Percentiles rank a stretch among this genome's conserved stretches.
These are phyloP conservation scores for Auricularia sp. DNA, from an alignment of 768 basidiomycete genomes.

Conservation along the genomic window DNA sequence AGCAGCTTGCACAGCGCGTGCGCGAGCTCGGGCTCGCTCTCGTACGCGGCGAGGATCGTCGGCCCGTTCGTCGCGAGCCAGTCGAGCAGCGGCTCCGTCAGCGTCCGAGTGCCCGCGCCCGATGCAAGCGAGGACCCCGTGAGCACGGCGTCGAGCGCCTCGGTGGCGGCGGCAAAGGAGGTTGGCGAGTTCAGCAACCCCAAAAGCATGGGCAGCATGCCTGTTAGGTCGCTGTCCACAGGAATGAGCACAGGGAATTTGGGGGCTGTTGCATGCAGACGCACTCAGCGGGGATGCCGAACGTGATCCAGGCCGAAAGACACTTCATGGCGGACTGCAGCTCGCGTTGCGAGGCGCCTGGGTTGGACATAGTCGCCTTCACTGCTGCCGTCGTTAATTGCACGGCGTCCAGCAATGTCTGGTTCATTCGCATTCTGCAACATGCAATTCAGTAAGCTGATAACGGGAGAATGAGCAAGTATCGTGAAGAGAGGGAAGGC, in stretches of 20 bases:
- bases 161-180: conserved; percentile 54
- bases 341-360: conserved; percentile 32
- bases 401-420: conserved; percentile 56
- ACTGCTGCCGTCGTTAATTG: conserved; percentile 67
- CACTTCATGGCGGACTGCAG: conserved; percentile 67
- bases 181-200: conserved; percentile 46
- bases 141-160: conserved; percentile 70
- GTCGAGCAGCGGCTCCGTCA: conserved; percentile 79
- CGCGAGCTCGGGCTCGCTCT: conserved; percentile 40
- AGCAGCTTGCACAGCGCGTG: conserved; percentile 75
- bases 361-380: conserved; percentile 38
- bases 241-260: neutral
- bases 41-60: conserved; percentile 28
- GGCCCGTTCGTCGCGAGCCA: conserved; percentile 59
- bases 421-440: conserved; percentile 50
- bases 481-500: too few species aligned
- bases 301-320: conserved; percentile 72
- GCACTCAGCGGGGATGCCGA: conserved; percentile 56
- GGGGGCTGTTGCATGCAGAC: conserved; percentile 1
- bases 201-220: conserved; percentile 41
- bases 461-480: too few species aligned
- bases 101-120: conserved; percentile 54
- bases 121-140: conserved; percentile 62
- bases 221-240: conserved; percentile 50
- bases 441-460: too few species aligned